A percentile compares a stretch with the other conserved stretches of the same genome.
Conservation (phyloP, 2,329 filamentous ascomycete species). For the Aspergillus udagawae region DNA sequence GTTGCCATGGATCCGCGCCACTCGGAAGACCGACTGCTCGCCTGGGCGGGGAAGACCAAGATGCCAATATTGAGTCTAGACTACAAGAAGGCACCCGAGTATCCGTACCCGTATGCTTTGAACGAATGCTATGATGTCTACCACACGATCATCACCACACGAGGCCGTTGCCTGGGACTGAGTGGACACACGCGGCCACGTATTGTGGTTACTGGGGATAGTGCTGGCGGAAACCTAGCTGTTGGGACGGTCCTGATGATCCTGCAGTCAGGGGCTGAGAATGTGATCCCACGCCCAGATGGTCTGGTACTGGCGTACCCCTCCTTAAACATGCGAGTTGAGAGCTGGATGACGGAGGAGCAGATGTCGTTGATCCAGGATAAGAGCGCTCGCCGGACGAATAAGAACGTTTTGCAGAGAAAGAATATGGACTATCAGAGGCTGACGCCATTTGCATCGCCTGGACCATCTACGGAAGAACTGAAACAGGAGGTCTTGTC, state of each 20-base stretch:
- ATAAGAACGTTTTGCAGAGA: slow-evolving; percentile 70
- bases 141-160: slow-evolving; percentile 65
- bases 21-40: slow-evolving; percentile 88
- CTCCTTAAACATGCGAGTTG: slow-evolving; percentile 91
- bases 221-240: slow-evolving; percentile 76
- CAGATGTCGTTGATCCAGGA: slow-evolving; percentile 94
- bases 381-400: slow-evolving; percentile 70
- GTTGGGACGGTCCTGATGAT: slow-evolving; percentile 84
- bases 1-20: slow-evolving; percentile 95
- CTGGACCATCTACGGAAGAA: slow-evolving; percentile 73
- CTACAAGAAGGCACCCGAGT: slow-evolving; percentile 82
- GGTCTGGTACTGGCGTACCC: slow-evolving; percentile 86
- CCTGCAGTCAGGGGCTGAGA: slow-evolving; percentile 65
- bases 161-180: slow-evolving; percentile 72
- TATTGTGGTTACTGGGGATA: slow-evolving; percentile 73
- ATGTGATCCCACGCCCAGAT: slow-evolving; percentile 67
- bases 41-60: slow-evolving; percentile 85
- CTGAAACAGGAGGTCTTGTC: slow-evolving; percentile 17
- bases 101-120: slow-evolving; percentile 77
- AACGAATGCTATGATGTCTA: slow-evolving; percentile 89
- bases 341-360: slow-evolving; percentile 98
- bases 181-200: slow-evolving; percentile 63
- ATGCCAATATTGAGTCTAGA: slow-evolving; percentile 88
- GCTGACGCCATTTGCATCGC: slow-evolving; percentile 68
- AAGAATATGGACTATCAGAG: slow-evolving; percentile 89